Conservation (phyloP, 2,329 filamentous ascomycete genomes). For the Zasmidium cellare region DNA sequence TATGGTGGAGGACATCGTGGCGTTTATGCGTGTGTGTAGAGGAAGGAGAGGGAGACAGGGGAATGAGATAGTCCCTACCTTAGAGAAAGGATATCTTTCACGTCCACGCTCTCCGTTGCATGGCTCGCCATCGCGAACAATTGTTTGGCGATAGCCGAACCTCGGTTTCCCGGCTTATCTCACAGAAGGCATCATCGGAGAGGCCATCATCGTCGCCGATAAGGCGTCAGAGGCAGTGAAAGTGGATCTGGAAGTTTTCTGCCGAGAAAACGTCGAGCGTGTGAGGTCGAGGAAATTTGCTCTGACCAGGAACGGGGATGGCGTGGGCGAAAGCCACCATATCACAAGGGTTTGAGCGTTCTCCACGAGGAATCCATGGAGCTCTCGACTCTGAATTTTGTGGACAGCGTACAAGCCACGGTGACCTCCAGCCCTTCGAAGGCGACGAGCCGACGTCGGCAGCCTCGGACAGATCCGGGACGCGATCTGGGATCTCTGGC, state of each 20-base stretch:
- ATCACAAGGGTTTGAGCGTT: no score
- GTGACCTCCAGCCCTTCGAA: background rate
- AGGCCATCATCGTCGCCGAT: background rate
- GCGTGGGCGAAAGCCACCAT: background rate
- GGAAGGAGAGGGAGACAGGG: background rate
- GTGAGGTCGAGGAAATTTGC: background rate
- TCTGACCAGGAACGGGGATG: background rate
- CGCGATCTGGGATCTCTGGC: background rate
- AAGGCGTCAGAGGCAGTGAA: background rate
- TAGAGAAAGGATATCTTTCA: background rate
- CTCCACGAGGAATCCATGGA: background rate
- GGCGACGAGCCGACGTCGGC: background rate
- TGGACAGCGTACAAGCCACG: background rate
- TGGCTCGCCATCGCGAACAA: background rate
- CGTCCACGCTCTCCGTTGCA: background rate
- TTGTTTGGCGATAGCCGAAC: background rate
- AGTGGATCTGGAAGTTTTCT: background rate
- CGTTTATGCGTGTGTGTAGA: no score
- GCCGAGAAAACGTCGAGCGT: background rate
- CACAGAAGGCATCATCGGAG: background rate
- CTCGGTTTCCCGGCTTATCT: background rate
- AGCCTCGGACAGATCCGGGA: background rate
- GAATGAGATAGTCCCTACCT: background rate
- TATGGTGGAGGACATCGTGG: conserved; percentile 6
- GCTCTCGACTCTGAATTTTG: background rate